Base-by-base conservation (phyloP, 176 grass and related monocot genomes). In the Leersia perrieri region DNA sequence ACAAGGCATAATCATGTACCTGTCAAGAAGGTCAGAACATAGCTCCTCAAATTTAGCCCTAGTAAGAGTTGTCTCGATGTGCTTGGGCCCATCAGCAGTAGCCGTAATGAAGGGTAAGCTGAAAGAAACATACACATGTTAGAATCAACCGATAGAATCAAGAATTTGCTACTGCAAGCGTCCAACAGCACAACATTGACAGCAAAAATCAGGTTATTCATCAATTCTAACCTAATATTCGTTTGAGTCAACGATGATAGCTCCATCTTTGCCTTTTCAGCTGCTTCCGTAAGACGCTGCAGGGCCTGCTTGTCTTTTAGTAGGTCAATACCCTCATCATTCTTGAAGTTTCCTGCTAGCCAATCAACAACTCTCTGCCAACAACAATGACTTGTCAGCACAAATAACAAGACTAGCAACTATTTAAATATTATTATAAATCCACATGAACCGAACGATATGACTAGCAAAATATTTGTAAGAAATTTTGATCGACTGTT, bases 221-320 rank as follows among this genome's bases (percentile, higher is more conserved):
- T 70, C 18, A 1, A 66, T 60, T 35, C 68, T 74, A 73, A 83
- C 92, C 89, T 91, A 45, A 95, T 77, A 39, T 88, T 95, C 88
- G 92, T 95, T 74, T 92, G 89, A 16, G 81, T 87, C 87, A 91
- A 82, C 0, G 84, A 76, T 35, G 92, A 95, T 23, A 95, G 61
- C 64, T 95, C 92, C 89, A 91, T 95, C 40, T 95, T 95, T 36
- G 89, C 92, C 77, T 95, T 91, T 78, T 95, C 92, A 76, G 92
- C 87, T 82, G 89, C 83, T 76, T 95, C 92, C 26, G 89, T 91
- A 35, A 95, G 81, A 20, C 92, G 77, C 74, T 95, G 92, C 15
- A 91, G 73, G n/a, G 92, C 89, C 73, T 91, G 89, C 45, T 95
- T 95, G 81, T 95, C 92, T 83, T 90, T 92, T 8, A 92, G 61